Evolutionary conservation across 164 flowering plant species (phyloP).

Genomic region (Magnolia changhungtana): DNA sequence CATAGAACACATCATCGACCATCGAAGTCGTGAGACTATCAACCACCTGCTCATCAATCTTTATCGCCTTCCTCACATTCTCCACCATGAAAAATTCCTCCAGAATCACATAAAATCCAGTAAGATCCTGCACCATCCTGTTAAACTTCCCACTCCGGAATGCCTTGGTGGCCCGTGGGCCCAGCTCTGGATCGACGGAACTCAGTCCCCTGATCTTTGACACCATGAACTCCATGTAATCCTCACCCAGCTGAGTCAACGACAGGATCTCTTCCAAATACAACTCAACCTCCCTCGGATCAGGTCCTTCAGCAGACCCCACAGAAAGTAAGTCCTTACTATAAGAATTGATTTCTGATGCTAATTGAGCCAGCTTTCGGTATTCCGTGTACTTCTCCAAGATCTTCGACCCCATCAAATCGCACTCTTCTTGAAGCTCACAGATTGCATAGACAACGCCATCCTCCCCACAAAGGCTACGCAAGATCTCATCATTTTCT

Average conservation of each 20-base stretch:
- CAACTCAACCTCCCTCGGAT: constrained; percentile 82
- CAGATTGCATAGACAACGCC: constrained; percentile 81
- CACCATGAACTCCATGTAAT: constrained; percentile 81
- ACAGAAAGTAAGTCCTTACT: constrained; percentile 63
- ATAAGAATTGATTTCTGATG: constrained; percentile 76
- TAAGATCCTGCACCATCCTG: constrained; percentile 73
- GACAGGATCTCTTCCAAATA: constrained; percentile 80
- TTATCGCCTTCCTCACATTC: constrained; percentile 89
- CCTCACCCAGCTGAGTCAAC: constrained; percentile 79
- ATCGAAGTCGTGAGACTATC: constrained; percentile 93
- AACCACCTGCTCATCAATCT: constrained; percentile 78
- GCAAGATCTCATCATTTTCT: constrained; percentile 68
- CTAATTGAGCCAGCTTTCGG: constrained; percentile 53
- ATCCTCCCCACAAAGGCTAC: constrained; percentile 80
- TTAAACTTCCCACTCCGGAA: constrained; percentile 80
- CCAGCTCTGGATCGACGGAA: constrained; percentile 75
- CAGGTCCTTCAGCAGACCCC: constrained; percentile 77
- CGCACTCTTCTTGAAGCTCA: constrained; percentile 93
- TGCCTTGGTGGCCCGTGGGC: constrained; percentile 78
- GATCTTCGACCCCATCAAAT: constrained; percentile 61
- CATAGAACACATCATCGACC: constrained; percentile 98
- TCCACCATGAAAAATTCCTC: constrained; percentile 98
- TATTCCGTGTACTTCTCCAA: constrained; percentile 85
- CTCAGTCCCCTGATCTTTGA: constrained; percentile 75
- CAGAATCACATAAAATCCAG: constrained; percentile 82